Evolutionary conservation across 2,329 filamentous ascomycete genomes (phyloP).

Genomic region (Amphichorda felina): DNA sequence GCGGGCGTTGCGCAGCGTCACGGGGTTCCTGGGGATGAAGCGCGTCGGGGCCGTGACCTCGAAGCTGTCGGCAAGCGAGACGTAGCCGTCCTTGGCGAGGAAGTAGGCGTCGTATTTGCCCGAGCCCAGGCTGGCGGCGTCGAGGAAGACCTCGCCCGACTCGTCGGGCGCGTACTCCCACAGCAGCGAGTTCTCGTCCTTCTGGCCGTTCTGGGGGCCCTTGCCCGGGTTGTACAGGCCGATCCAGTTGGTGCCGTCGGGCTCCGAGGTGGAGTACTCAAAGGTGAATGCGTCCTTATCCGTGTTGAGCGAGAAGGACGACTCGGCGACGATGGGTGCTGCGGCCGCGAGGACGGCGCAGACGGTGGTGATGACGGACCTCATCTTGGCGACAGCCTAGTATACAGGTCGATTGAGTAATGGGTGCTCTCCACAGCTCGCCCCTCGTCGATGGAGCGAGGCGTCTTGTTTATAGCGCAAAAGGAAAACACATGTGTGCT

Average conservation of each 20-base stretch:
- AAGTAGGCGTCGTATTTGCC: slow-evolving; percentile 24
- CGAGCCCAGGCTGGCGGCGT: slow-evolving; percentile 10
- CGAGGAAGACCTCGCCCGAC: slow-evolving; percentile 14
- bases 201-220: slow-evolving; percentile 18
- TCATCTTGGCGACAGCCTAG: too few species aligned
- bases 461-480: too few species aligned
- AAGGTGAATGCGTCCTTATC: slow-evolving; percentile 15
- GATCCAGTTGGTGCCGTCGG: slow-evolving; percentile 22
- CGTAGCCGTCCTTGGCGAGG: slow-evolving; percentile 21
- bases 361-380: too few species aligned
- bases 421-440: too few species aligned
- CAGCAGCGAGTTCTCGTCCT: slow-evolving; percentile 13
- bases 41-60: slow-evolving; percentile 12
- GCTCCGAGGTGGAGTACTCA: slow-evolving; percentile 16
- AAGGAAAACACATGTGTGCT: too few species aligned
- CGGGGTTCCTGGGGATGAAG: slow-evolving; percentile 15
- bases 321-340: slow-evolving; percentile 2
- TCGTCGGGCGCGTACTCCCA: slow-evolving; percentile 19
- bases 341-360: too few species aligned
- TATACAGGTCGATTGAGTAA: too few species aligned
- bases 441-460: too few species aligned
- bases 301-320: background rate
- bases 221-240: slow-evolving; percentile 22
- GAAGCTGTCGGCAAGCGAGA: slow-evolving; percentile 20
- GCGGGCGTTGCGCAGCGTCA: slow-evolving; percentile 23